Base-by-base conservation (phyloP, 1,284 basidiomycete genomes). In the Puccinia novopanici region DNA sequence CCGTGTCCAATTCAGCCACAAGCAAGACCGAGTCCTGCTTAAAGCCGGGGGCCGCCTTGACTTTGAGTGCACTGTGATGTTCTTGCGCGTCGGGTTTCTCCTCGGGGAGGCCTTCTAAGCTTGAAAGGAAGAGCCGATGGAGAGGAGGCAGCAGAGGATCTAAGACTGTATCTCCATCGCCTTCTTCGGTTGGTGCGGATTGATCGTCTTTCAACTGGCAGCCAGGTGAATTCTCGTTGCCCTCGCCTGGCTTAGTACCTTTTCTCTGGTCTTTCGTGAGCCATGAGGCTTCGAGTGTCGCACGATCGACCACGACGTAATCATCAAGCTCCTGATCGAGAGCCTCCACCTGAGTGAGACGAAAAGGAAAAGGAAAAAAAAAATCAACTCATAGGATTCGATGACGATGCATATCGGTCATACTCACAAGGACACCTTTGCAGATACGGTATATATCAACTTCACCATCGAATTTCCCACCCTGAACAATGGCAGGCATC, bases 1-100 rank as follows among this genome's bases (percentile, higher is more conserved):
- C 90, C 80, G 90, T 92, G 86, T 98, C 95, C 79, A 98, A 89
- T 86, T 92, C 89, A 10, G 87, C 87, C 0, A 85, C 85, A 19
- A 88, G 82, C 19, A 85, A 85, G 72, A 87, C 82, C 5, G 81
- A 82, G 13, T 83, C 73, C 24, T 75, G 59, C 45, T 75, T 68
- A 70, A 76, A 81, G 22, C 45, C 68, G 10, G 54, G 52, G 37
- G n/a, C 48, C 4, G 72, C 45, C 5, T 78, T 57, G 24, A 65
- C 24, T 34, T 70, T 30, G 24, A 54, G 34, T 50, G 34, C 17
- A 4, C 61, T 61, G 15, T 54, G 45, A 50, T 54, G 27, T 68
- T 68, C 9, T 63, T 71, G 3, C 24, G 15, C 42, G 68, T 61
- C 34, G 19, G 65, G 59, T 6, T 65, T 76, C 15, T 40, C 54